A percentile compares a stretch with the other conserved stretches of the same genome.
Conservation (phyloP, 2,329 filamentous ascomycete genomes). For the Aspergillus eucalypticola region DNA sequence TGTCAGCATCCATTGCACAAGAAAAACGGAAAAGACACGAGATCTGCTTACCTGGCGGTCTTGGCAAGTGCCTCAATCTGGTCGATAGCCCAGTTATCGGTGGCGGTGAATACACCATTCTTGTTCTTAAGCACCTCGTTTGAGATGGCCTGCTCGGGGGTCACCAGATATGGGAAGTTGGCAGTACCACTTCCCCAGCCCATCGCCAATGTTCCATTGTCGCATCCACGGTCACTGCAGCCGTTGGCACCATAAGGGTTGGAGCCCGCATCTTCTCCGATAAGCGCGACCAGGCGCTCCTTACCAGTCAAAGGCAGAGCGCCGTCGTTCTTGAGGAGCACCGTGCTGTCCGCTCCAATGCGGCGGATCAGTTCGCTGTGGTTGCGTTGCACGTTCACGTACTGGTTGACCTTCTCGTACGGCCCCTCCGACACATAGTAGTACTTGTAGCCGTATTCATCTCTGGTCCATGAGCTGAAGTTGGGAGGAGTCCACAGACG, state of each 20-base stretch:
- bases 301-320: constrained; percentile 72
- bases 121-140: constrained; percentile 66
- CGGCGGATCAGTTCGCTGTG: constrained; percentile 74
- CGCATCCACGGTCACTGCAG: constrained; percentile 68
- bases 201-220: constrained; percentile 63
- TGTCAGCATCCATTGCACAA: neutral
- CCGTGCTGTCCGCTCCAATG: constrained; percentile 75
- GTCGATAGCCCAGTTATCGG: constrained; percentile 57
- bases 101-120: constrained; percentile 63
- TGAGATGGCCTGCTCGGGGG: constrained; percentile 64
- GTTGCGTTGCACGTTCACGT: constrained; percentile 78
- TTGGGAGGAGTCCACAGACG: constrained; percentile 62
- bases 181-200: constrained; percentile 63
- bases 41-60: constrained; percentile 43
- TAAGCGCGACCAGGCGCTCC: constrained; percentile 72
- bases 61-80: constrained; percentile 54
- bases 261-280: constrained; percentile 80
- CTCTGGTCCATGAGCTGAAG: constrained; percentile 83
- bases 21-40: too few species aligned
- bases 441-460: constrained; percentile 73
- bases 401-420: constrained; percentile 69
- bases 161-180: constrained; percentile 65
- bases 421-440: constrained; percentile 61
- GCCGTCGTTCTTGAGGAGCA: constrained; percentile 83
- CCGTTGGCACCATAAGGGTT: constrained; percentile 76